Evolutionary conservation across 176 grass and related monocot species (phyloP).

Genomic region (Zoysia pacifica): DNA sequence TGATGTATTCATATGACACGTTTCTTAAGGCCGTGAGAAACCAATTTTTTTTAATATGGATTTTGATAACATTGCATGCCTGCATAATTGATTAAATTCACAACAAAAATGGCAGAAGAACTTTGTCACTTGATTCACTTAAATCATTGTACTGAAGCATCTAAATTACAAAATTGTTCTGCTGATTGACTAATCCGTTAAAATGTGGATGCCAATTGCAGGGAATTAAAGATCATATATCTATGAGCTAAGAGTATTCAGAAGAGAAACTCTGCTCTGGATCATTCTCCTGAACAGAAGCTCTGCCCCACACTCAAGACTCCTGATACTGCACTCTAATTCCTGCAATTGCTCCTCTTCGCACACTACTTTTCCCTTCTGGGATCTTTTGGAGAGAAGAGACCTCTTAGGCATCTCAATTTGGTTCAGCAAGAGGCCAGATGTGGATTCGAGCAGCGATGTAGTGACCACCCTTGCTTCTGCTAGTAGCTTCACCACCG

Average conservation of each 20-base stretch:
- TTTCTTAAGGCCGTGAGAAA: not conserved
- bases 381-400: slow-evolving; percentile 42
- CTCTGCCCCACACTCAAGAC: slow-evolving; percentile 36
- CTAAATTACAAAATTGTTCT: slow-evolving; percentile 20
- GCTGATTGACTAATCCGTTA: slow-evolving; percentile 36
- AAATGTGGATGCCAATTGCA: slow-evolving; percentile 41
- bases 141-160: slow-evolving; percentile 9
- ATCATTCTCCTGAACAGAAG: slow-evolving; percentile 47
- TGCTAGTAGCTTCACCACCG: slow-evolving; percentile 27
- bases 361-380: slow-evolving; percentile 38
- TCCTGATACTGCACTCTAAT: slow-evolving; percentile 42
- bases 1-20: not conserved
- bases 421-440: slow-evolving; percentile 27
- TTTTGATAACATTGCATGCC: not conserved
- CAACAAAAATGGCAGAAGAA: slow-evolving; percentile 8
- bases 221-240: slow-evolving; percentile 13
- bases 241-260: slow-evolving; percentile 48
- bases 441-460: slow-evolving; percentile 33
- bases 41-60: not conserved
- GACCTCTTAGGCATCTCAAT: slow-evolving; percentile 37
- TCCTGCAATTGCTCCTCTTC: slow-evolving; percentile 42
- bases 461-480: slow-evolving; percentile 42
- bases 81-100: not conserved
- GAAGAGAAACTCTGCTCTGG: slow-evolving; percentile 54
- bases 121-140: not conserved